Evolutionary conservation across 768 basidiomycete genomes (phyloP), one percentile per base, ranked within the genome.

Genomic region (Tylopilus rubrobrunneus): DNA sequence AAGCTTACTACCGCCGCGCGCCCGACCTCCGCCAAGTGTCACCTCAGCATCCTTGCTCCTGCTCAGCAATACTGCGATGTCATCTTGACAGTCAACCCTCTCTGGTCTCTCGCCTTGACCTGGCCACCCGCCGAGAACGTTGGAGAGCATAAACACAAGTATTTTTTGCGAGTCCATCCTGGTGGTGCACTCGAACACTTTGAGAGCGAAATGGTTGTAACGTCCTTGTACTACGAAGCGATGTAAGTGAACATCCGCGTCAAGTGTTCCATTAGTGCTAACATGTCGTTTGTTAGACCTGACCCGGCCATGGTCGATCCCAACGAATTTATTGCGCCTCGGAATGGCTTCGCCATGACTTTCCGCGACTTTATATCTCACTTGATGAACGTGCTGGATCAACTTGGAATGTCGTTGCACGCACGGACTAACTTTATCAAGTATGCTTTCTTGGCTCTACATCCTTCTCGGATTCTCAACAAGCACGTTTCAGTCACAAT

Each of bases 121-220:
- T 92, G 88, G 86, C 91, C 91, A 23, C 84, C 84, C 0, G 84
- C 86, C 1, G 88, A 92, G 68, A 73, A 73, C 33, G 67, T 87
- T 5, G 78, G 74, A 4, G 83, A 86, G 17, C 79, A 83, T 58
- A 91, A 86, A 66, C 77, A 87, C 71, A 92, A 92, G 64, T 92
- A 87, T 64, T 92, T 91, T 69, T 60, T 92, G 54, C 80, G 89
- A 37, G 87, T 87, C 10, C 85, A 91, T 67, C 90, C 91, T 42
- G 89, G 89, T 37, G 91, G 91, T 60, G 89, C 87, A 0, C 71
- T 93, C 45, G 91, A 93, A 64, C 90, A 93, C 67, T 92, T 92
- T 58, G 87, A 89, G 62, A 87, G 83, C 55, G 83, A 87, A 68
- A 85, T 85, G 73, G 87, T 86, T 21, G 76, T 87, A 1, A 92